Base-by-base conservation (phyloP, 306 rosid genomes). In the Geum urbanum region DNA sequence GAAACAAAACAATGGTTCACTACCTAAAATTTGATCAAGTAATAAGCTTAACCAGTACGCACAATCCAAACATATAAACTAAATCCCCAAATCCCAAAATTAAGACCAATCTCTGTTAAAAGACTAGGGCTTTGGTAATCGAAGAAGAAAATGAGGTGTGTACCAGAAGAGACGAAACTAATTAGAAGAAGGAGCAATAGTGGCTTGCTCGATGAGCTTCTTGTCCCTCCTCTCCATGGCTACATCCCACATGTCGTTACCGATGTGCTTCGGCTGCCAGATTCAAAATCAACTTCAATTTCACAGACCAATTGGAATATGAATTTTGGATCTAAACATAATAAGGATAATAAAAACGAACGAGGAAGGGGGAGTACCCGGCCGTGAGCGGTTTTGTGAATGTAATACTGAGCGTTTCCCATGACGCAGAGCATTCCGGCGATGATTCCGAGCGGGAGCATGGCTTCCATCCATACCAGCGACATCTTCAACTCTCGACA, bases 211-310 rank as follows among this genome's bases (percentile, higher is more conserved):
- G 20, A 80, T 8, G 67, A 95, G 88, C 80, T 87, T 91, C 86
- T 95, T 89, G 79, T 95, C 99, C 87, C 97, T 83, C 24, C 95
- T 83, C 63, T 95, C 99, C 97, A 89, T 95, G 46, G 99, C 97
- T 2, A 89, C 95, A 46, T 95, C 99, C 97, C 99, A 95, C 89
- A 89, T 39, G 71, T 95, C 97, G 76, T 79, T 87, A 0, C 99
- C 92, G 63, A 91, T 67, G 80, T 95, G 99, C 88, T 91, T 95
- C 66, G 99, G 95, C 96, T 91, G 86, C 67, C n/a, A 74, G 59
- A 12, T 9, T 14, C 3, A n/a, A 76, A 43, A 24, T 24, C 27
- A 57, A 57, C 14, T 39, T 15, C 27, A 55, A 55, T 41, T 63
- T 5, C 16, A 1, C 45, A 18, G 4, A 52, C 37, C 20, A 49